Base-by-base conservation (phyloP, 129 eudicot genomes). In the Gnaphalium uliginosum region DNA sequence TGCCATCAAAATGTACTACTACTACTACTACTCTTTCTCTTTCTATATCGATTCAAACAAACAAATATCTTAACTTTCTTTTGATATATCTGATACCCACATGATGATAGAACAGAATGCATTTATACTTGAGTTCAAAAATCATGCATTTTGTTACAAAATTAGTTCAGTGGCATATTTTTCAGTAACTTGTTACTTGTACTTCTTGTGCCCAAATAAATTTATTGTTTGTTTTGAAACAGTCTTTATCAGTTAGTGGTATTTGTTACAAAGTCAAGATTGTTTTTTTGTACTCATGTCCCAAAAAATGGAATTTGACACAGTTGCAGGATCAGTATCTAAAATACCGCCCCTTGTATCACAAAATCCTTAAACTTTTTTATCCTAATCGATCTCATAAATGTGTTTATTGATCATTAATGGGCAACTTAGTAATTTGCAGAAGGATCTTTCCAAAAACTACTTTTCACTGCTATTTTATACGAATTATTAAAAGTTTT, bases 1-100 rank as follows among this genome's bases (percentile, higher is more conserved):
- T 92, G 97, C 83, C 76, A 83, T 23, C 70, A 92, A 33, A 92
- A 92, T 67, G 97, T 92, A 88, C 26, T 23, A 13, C 48, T n/a
- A n/a, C n/a, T n/a, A n/a, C n/a, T n/a, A n/a, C 32, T 9, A 41
- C 60, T 39, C 8, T 51, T 46, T 39, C 66, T 51, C 69, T 82
- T 37, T 58, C 63, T 43, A 25, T 15, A 22, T 32, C 7, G 3
- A 7, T 43, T 9, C n/a, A 14, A 5, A 5, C 18, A 69, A 4
- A 22, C 18, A 6, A 6, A 37, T n/a, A 1, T 48, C n/a, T 65
- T 22, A 3, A 7, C 6, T 8, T 9, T 59, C 18, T 56, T 32
- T 19, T 56, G 13, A 56, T 56, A 24, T 22, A 24, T 64, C 19
- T 64, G 19, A 8, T 43, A 43, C 18, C 51, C 51, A 10, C 18